These are phyloP conservation scores for Geotrichum reessii DNA, from an alignment of 1,139 yeast genomes.

Conservation along the genomic window DNA sequence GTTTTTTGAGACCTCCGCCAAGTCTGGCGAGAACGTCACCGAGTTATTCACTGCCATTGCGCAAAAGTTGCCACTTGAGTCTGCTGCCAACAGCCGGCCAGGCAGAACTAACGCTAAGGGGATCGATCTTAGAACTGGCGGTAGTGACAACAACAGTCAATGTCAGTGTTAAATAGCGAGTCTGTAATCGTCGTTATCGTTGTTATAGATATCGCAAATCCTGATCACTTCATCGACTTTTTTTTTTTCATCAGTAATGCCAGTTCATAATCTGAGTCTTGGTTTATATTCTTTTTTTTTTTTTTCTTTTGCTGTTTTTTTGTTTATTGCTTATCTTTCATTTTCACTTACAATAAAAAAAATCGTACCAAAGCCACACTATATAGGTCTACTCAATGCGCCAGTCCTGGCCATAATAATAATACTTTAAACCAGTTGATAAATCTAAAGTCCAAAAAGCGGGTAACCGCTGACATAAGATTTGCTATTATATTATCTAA, in stretches of 20 bases:
- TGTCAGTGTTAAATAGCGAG: conserved; percentile 10
- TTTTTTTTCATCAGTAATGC: background rate
- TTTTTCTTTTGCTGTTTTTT: background rate
- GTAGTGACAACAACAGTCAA: conserved; percentile 1
- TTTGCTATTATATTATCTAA: too few species aligned
- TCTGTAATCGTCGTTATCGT: background rate
- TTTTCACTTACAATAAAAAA: background rate
- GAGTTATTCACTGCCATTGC: conserved; percentile 83
- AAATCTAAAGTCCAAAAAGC: too few species aligned
- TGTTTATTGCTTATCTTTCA: background rate
- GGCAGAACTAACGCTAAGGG: conserved; percentile 32
- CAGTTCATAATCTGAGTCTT: background rate
- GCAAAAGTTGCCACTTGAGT: conserved; percentile 36
- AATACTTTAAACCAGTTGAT: too few species aligned
- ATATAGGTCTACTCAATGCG: too few species aligned
- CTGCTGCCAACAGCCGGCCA: conserved; percentile 30
- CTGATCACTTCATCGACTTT: background rate
- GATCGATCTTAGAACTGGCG: conserved; percentile 10
- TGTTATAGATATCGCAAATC: background rate
- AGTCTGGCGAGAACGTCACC: conserved; percentile 75
- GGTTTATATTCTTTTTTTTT: background rate
- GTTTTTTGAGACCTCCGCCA: conserved; percentile 91
- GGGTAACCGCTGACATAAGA: too few species aligned
- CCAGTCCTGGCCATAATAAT: too few species aligned
- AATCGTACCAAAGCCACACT: too few species aligned